Percentiles rank a stretch among this genome's conserved stretches.
These are phyloP conservation scores for Rhizopus delemar DNA, from an alignment of 371 early-diverging fungal genomes.

Conservation along the genomic window DNA sequence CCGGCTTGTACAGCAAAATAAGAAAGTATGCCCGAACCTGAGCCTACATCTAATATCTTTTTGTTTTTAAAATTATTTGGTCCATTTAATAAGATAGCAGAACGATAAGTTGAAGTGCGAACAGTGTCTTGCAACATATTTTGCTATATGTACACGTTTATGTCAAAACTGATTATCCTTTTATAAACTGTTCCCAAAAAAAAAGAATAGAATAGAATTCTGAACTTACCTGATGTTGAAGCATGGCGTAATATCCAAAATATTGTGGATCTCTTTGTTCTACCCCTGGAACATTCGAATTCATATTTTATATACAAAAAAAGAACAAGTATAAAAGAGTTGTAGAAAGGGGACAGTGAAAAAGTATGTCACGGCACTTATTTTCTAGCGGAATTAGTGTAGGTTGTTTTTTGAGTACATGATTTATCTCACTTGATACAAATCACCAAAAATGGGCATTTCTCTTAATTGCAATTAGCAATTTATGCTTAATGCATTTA, in stretches of 20 bases:
- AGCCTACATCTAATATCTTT: constrained; percentile 94
- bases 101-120: constrained; percentile 92
- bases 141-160: constrained; percentile 62
- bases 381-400: neutral
- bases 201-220: neutral
- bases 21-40: constrained; percentile 92
- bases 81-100: constrained; percentile 82
- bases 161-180: neutral
- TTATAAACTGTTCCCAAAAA: neutral
- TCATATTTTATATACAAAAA: constrained; percentile 1
- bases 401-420: neutral
- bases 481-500: no score
- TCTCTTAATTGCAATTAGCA: no score
- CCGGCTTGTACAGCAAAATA: constrained; percentile 95
- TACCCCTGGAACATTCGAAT: constrained; percentile 48
- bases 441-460: no score
- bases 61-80: constrained; percentile 74
- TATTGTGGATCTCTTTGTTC: constrained; percentile 79
- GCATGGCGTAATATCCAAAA: constrained; percentile 93
- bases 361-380: constrained; percentile 4
- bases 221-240: constrained; percentile 87
- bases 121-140: constrained; percentile 97
- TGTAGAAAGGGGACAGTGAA: neutral
- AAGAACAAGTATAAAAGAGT: constrained; percentile 7
- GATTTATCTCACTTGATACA: no score